Evolutionary conservation across 768 basidiomycete genomes (phyloP).

Genomic region (Suillus plorans): DNA sequence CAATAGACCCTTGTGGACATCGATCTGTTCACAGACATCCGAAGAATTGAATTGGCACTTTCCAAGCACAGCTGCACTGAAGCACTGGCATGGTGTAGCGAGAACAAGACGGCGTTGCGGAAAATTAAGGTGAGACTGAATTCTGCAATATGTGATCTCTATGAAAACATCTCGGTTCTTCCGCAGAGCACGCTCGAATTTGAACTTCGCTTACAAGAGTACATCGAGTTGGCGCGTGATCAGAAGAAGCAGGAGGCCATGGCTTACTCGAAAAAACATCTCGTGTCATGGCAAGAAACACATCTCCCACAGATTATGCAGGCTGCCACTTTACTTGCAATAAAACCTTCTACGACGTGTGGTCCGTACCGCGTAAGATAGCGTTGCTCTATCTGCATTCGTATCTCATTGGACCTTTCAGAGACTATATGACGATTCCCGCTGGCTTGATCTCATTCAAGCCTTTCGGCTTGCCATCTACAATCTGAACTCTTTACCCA

Average conservation of each 20-base stretch:
- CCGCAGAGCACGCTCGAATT: constrained; percentile 92
- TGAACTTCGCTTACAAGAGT: constrained; percentile 93
- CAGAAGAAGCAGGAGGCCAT: constrained; percentile 75
- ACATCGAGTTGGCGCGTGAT: constrained; percentile 83
- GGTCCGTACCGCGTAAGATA: constrained; percentile 75
- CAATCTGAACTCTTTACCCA: constrained; percentile 82
- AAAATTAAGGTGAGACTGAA: constrained; percentile 72
- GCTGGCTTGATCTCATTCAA: constrained; percentile 75
- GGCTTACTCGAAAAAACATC: constrained; percentile 76
- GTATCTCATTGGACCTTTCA: constrained; percentile 30
- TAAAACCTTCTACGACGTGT: constrained; percentile 66
- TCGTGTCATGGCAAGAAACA: constrained; percentile 79
- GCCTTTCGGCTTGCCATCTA: constrained; percentile 88
- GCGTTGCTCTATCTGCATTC: neutral
- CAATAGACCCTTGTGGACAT: constrained; percentile 83
- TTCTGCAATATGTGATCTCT: constrained; percentile 11
- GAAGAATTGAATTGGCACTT: constrained; percentile 82
- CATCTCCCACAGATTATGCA: constrained; percentile 77
- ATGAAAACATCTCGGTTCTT: constrained; percentile 17
- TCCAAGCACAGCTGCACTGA: constrained; percentile 76
- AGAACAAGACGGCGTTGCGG: constrained; percentile 89
- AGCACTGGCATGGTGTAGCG: constrained; percentile 93
- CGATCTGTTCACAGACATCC: constrained; percentile 87
- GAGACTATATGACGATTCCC: constrained; percentile 78
- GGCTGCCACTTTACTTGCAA: constrained; percentile 76